Percentiles rank a stretch among this genome's conserved stretches.
Evolutionary conservation across 441 rosid species (phyloP).

Genomic region (Populus hybrid): DNA sequence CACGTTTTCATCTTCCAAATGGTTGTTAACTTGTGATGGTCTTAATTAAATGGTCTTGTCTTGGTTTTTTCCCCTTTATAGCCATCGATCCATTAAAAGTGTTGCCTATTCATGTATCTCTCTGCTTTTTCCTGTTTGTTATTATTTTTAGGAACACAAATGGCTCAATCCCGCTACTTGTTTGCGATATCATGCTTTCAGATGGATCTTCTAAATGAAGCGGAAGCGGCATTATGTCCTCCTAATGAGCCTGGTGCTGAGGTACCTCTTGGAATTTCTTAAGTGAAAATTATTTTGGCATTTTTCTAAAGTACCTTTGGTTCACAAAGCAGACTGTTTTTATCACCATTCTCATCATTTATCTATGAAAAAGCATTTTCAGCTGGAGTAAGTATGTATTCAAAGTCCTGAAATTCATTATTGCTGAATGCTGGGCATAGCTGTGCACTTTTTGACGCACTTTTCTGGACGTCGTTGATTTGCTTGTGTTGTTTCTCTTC

Average conservation of each 20-base stretch:
- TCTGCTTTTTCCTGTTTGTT: conserved; percentile 21
- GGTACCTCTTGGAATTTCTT: conserved; percentile 39
- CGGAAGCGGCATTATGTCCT: conserved; percentile 83
- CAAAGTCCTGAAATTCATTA: not conserved
- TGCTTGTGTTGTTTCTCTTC: conserved; percentile 17
- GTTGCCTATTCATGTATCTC: conserved; percentile 30
- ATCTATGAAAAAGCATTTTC: not conserved
- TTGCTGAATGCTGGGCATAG: not conserved
- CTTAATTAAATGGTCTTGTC: not conserved
- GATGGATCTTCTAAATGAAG: conserved; percentile 95
- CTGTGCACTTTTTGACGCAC: not conserved
- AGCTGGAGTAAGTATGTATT: not conserved
- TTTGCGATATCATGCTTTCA: conserved; percentile 94
- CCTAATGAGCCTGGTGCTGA: conserved; percentile 74
- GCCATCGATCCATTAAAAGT: conserved; percentile 6
- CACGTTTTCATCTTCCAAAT: not conserved
- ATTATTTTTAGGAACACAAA: conserved; percentile 69
- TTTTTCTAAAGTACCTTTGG: not conserved
- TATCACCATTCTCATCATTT: not conserved
- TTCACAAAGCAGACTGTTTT: not conserved
- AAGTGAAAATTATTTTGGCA: not conserved
- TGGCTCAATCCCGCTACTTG: conserved; percentile 96
- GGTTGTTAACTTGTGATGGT: conserved; percentile 8
- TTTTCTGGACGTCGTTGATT: conserved; percentile 13
- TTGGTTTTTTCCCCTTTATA: not conserved